phyloP scores from a whole-genome alignment of 2,329 filamentous ascomycete species.

The Alternaria triticina region DNA sequence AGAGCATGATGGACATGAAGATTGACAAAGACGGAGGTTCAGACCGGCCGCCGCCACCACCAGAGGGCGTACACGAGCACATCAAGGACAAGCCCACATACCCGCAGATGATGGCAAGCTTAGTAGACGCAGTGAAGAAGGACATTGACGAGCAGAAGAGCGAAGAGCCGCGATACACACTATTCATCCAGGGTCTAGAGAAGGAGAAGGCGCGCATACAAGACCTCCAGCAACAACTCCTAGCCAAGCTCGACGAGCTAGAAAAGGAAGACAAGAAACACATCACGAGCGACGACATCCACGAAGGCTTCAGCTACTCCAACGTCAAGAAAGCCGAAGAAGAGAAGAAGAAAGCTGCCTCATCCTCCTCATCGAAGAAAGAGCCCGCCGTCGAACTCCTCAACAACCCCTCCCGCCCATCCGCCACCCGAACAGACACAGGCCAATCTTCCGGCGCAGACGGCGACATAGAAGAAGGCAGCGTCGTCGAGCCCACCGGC shows the following conservation, averaged over 20 bases:
- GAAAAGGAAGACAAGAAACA: conserved; percentile 86
- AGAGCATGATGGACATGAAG: conserved; percentile 67
- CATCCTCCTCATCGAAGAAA: conserved; percentile 32
- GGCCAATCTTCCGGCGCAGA: conserved; percentile 64
- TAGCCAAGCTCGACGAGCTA: conserved; percentile 76
- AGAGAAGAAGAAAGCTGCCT: conserved; percentile 22
- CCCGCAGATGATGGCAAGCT: conserved; percentile 97
- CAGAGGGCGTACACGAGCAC: conserved; percentile 78
- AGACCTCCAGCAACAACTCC: conserved; percentile 76
- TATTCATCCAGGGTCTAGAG: conserved; percentile 79
- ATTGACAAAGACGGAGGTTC: conserved; percentile 54
- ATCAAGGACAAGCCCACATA: conserved; percentile 81
- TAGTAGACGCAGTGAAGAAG: conserved; percentile 92
- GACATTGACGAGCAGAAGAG: conserved; percentile 76
- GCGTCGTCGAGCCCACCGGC: conserved; percentile 39
- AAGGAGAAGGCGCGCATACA: conserved; percentile 79
- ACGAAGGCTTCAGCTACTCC: conserved; percentile 89
- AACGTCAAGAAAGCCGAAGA: conserved; percentile 62
- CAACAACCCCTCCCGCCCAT: conserved; percentile 65
- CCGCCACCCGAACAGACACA: conserved; percentile 48
- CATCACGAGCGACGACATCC: conserved; percentile 90
- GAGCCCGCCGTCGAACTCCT: conserved; percentile 68
- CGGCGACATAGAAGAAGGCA: conserved; percentile 65
- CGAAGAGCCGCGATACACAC: conserved; percentile 68
- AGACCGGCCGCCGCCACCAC: conserved; percentile 72